phyloP scores from a whole-genome alignment of 805 yeast genomes.

The Cyberlindnera samutprakarnensis region DNA sequence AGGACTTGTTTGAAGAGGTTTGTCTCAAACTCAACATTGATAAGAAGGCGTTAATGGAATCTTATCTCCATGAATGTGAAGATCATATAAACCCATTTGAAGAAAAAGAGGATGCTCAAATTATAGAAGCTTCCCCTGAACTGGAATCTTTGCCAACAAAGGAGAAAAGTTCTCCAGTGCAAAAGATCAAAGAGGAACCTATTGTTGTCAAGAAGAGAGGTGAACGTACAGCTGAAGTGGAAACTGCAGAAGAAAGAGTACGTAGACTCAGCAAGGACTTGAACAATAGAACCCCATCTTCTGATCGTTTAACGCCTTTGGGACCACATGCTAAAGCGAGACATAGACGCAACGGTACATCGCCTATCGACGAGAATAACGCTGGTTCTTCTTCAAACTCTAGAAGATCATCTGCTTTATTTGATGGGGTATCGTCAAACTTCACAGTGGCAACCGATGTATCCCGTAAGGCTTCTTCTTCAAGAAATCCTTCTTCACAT shows the following conservation, averaged over 20 bases:
- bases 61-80: conserved; percentile 23
- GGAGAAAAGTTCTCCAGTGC: background rate
- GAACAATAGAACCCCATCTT: conserved; percentile 15
- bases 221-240: conserved; percentile 1
- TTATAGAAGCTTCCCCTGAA: background rate
- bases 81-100: conserved; percentile 8
- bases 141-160: too few species aligned
- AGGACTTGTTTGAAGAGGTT: conserved; percentile 35
- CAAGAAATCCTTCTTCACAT: too few species aligned
- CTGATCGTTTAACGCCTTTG: too few species aligned
- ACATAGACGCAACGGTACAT: too few species aligned
- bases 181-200: background rate
- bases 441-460: too few species aligned
- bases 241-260: conserved; percentile 15
- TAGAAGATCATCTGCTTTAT: too few species aligned
- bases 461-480: too few species aligned
- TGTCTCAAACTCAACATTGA: conserved; percentile 26
- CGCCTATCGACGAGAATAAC: too few species aligned
- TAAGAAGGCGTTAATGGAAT: conserved; percentile 11
- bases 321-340: too few species aligned
- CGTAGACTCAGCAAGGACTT: conserved; percentile 15
- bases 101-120: background rate
- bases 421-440: too few species aligned
- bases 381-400: too few species aligned
- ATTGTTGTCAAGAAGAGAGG: conserved; percentile 11